Evolutionary conservation across 1,284 basidiomycete species (phyloP).

Genomic region (Rhodotorula sp.): DNA sequence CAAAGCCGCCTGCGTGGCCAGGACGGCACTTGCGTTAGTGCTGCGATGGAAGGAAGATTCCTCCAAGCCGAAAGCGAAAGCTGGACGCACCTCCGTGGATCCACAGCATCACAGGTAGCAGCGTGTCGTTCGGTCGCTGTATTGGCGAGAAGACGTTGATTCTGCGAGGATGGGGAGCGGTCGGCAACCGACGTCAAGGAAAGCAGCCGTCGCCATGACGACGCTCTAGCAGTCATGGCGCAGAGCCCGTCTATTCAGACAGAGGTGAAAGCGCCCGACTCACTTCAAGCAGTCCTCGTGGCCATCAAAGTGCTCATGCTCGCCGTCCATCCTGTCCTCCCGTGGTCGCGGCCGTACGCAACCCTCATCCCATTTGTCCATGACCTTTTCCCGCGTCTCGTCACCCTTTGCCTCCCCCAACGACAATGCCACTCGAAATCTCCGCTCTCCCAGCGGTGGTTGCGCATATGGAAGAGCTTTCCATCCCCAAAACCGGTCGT

Average conservation of each 20-base stretch:
- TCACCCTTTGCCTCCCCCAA: neutral
- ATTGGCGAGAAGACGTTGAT: conserved; percentile 35
- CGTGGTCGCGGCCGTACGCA: conserved; percentile 27
- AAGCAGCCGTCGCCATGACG: neutral
- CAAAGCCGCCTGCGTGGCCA: conserved; percentile 25
- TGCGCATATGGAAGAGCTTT: conserved; percentile 29
- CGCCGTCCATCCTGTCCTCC: conserved; percentile 18
- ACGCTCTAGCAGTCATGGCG: too few species aligned
- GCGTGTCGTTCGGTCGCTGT: conserved; percentile 11
- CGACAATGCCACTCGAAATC: conserved; percentile 18
- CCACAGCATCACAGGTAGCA: conserved; percentile 36
- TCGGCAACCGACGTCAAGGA: neutral
- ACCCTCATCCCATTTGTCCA: conserved; percentile 27
- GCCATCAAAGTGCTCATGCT: conserved; percentile 31
- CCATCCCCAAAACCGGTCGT: conserved; percentile 23
- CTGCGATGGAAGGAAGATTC: neutral
- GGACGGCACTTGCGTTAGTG: neutral
- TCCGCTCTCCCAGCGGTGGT: conserved; percentile 14
- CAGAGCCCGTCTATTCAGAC: too few species aligned
- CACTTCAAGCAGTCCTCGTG: conserved; percentile 38
- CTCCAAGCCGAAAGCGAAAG: too few species aligned
- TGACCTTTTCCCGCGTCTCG: conserved; percentile 1
- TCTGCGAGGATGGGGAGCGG: neutral
- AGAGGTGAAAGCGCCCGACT: neutral
- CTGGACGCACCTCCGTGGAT: conserved; percentile 18